These are phyloP conservation scores for Penicillium sp. DNA, from an alignment of 2,329 filamentous ascomycete species.

Conservation along the genomic window DNA sequence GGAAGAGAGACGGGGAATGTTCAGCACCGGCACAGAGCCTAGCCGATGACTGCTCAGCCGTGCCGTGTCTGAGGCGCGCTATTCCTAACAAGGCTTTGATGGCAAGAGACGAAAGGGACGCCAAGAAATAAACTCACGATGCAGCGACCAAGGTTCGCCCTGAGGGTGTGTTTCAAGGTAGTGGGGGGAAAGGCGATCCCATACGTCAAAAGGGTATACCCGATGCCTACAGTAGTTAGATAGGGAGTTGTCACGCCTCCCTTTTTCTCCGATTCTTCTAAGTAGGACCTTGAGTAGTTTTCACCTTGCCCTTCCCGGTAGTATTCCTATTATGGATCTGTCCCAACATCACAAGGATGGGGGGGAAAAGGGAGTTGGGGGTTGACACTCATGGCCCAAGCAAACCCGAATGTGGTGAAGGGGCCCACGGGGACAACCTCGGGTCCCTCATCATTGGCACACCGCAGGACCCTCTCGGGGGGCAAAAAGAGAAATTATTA, in stretches of 20 bases:
- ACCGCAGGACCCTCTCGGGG: slow-evolving; percentile 6
- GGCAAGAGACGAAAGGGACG: slow-evolving; percentile 18
- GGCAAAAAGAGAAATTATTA: slow-evolving; percentile 10
- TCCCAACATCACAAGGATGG: not conserved
- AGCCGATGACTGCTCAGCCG: slow-evolving; percentile 15
- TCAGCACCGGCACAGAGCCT: slow-evolving; percentile 11
- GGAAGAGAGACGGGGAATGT: slow-evolving; percentile 19
- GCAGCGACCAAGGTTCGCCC: slow-evolving; percentile 33
- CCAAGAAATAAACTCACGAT: slow-evolving; percentile 31
- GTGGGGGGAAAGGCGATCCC: slow-evolving; percentile 32
- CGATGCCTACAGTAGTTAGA: slow-evolving; percentile 23
- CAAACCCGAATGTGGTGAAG: slow-evolving; percentile 19
- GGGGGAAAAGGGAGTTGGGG: not conserved
- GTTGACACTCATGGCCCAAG: slow-evolving; percentile 7
- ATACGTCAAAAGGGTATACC: slow-evolving; percentile 36
- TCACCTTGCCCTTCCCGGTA: no score
- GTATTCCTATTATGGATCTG: no score
- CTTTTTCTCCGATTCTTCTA: not conserved
- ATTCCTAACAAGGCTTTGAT: not conserved
- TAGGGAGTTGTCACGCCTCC: not conserved
- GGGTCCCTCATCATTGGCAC: slow-evolving; percentile 7
- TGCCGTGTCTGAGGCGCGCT: slow-evolving; percentile 21
- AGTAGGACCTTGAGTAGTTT: no score
- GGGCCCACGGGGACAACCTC: slow-evolving; percentile 12
- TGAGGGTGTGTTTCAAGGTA: slow-evolving; percentile 32